Base-by-base conservation (phyloP, 2,329 filamentous ascomycete species). In the Xylariaceae sp. region DNA sequence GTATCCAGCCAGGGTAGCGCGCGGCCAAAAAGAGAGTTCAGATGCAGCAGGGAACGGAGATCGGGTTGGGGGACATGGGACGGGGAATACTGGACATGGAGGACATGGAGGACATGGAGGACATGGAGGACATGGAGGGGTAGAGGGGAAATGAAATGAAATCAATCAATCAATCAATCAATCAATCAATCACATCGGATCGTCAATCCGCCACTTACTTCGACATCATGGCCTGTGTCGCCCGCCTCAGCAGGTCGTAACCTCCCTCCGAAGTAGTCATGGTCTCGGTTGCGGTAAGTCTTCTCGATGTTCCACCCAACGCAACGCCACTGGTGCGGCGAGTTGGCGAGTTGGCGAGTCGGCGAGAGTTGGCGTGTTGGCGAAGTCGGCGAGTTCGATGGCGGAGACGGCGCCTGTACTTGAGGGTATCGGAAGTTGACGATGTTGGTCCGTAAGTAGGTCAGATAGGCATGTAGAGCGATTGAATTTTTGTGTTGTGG, bases 151-250 rank as follows among this genome's bases (percentile, higher is more conserved):
- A 63, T 57, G 58, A 54, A 19, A 19, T 19, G 19, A 19, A 19
- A 19, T 19, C 19, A 19, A 19, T 19, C 19, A 19, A 19, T 19
- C 19, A 19, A 19, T 19, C 19, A 19, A 19, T 19, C 19, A 19
- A 61, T 60, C 51, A 53, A 60, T 44, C 49, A 53, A 60, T 60
- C 19, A 19, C 19, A 19, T 19, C 19, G 19, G 19, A 19, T 19
- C 19, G 19, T 19, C 50, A 51, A 60, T 35, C 50, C 54, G 55
- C 37, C 55, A 77, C 80, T 68, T 77, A 83, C 80, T 73, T 83
- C 71, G 80, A 83, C 74, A 78, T 78, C 76, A 84, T 79, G 62
- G 77, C 78, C 65, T 83, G 80, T n/a, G 81, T 84, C 58, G 81
- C 81, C 68, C 80, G 75, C 65, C 78, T 74, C 60, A 84, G 69